A percentile compares a stretch with the other conserved stretches of the same genome.
These are phyloP conservation scores for Camellia lanceoleosa DNA, from an alignment of 148 eudicot genomes.

Conservation along the genomic window DNA sequence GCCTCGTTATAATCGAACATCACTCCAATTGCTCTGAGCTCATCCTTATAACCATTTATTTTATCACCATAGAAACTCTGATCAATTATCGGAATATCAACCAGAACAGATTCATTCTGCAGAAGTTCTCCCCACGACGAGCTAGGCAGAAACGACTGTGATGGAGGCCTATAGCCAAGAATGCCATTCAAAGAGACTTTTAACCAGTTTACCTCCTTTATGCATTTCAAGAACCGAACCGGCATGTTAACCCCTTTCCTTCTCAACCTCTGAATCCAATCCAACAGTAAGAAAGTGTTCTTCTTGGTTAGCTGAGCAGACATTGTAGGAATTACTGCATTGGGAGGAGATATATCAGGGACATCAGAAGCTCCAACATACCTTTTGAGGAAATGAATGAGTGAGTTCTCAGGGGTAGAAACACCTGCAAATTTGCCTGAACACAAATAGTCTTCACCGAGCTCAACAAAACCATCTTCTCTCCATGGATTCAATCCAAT, in stretches of 20 bases:
- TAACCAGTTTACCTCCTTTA: slow-evolving; percentile 52
- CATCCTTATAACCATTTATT: slow-evolving; percentile 39
- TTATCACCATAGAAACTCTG: slow-evolving; percentile 35
- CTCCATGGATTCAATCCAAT: slow-evolving; percentile 62
- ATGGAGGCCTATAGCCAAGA: slow-evolving; percentile 43
- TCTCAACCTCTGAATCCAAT: slow-evolving; percentile 45
- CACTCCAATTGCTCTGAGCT: slow-evolving; percentile 53
- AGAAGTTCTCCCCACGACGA: slow-evolving; percentile 45
- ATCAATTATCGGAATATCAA: slow-evolving; percentile 61
- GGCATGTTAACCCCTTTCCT: slow-evolving; percentile 31
- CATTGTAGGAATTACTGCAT: slow-evolving; percentile 39
- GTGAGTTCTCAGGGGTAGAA: slow-evolving; percentile 20
- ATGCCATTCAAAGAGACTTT: slow-evolving; percentile 42
- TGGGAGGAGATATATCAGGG: slow-evolving; percentile 53
- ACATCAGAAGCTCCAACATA: slow-evolving; percentile 49
- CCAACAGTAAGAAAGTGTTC: slow-evolving; percentile 49
- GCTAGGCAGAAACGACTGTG: slow-evolving; percentile 44
- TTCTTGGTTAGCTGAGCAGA: slow-evolving; percentile 39
- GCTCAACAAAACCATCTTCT: slow-evolving; percentile 37
- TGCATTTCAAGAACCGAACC: slow-evolving; percentile 32
- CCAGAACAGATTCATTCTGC: slow-evolving; percentile 42
- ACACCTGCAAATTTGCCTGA: slow-evolving; percentile 33
- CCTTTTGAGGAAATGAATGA: slow-evolving; percentile 33
- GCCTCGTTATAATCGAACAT: slow-evolving; percentile 46
- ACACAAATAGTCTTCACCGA: slow-evolving; percentile 47